Base-by-base conservation (phyloP, 2,329 filamentous ascomycete genomes). In the Madurella fahalii region DNA sequence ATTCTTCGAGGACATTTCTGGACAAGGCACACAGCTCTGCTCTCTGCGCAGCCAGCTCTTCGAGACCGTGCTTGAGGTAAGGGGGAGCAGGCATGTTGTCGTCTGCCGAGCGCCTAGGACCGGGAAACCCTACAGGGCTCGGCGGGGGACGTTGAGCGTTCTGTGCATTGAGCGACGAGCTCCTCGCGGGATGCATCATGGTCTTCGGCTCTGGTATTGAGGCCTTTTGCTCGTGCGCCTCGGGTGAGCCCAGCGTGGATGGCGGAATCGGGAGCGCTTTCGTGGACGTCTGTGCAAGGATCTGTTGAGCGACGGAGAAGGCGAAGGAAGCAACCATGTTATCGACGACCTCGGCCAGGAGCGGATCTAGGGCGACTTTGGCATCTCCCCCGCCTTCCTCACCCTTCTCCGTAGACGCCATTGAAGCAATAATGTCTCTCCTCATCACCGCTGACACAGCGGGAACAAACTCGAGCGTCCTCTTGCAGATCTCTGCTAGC, bases 401-500 rank as follows among this genome's bases (percentile, higher is more conserved):
- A 61, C 65, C 59, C 15, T 68, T 65, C 17, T 72, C 71, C 18
- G 72, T 69, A 4, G 76, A 68, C 13, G 72, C 68, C 52, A 86
- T 75, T 37, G 86, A 84, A n/a, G 80, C 77, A 45, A 83, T 72
- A 2, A 97, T 75, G 65, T 97, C 94, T 52, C 83, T 80, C 50
- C 91, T 83, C 73, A 97, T 84, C 18, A 91, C 83, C 50, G 89
- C 83, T 2, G 90, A 88, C 39, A 90, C 85, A 40, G 86, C 82
- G 1, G 89, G 87, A 39, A 97, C 87, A 63, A 96, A 97, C 58
- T 89, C 86, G 9, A 94, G 79, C 1, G 90, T 86, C 54, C 92
- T 82, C 57, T 85, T 84, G 67, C 91, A 95, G 30, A 96, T 83
- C 65, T 97, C 91, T 1, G 90, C 87, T n/a, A 96, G 79, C 58